Percentiles rank a stretch among this genome's conserved stretches.
phyloP scores from a whole-genome alignment of 164 flowering plant species.

The Stephania japonica region DNA sequence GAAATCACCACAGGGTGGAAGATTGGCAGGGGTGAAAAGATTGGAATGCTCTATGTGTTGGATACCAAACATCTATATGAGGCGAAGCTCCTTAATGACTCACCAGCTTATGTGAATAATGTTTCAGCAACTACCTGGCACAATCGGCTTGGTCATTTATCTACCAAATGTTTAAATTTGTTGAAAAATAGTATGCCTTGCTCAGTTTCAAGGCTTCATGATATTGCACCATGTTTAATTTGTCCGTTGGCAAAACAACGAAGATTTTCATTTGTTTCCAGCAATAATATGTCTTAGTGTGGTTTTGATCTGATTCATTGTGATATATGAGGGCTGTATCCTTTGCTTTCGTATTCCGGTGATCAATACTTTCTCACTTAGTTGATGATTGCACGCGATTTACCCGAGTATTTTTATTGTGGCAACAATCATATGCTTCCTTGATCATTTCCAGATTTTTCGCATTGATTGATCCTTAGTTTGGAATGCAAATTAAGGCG shows the following conservation, averaged over 20 bases:
- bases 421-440: not conserved
- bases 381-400: not conserved
- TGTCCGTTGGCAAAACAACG: too few species aligned
- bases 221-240: not conserved
- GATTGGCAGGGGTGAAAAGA: not conserved
- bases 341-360: not conserved
- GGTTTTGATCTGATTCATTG: too few species aligned
- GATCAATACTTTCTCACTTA: not conserved
- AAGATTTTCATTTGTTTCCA: too few species aligned
- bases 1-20: not conserved
- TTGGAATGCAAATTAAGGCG: not conserved
- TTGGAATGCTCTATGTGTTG: not conserved
- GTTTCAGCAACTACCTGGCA: not conserved
- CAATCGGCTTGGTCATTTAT: not conserved
- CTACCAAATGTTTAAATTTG: not conserved
- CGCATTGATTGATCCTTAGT: too few species aligned
- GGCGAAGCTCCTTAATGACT: not conserved
- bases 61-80: not conserved
- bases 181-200: not conserved
- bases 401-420: not conserved
- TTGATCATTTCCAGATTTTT: too few species aligned
- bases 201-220: not conserved
- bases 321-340: too few species aligned
- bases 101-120: not conserved
- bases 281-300: too few species aligned